Conservation (phyloP, 805 yeast genomes). For the Pichia cabralensis region DNA sequence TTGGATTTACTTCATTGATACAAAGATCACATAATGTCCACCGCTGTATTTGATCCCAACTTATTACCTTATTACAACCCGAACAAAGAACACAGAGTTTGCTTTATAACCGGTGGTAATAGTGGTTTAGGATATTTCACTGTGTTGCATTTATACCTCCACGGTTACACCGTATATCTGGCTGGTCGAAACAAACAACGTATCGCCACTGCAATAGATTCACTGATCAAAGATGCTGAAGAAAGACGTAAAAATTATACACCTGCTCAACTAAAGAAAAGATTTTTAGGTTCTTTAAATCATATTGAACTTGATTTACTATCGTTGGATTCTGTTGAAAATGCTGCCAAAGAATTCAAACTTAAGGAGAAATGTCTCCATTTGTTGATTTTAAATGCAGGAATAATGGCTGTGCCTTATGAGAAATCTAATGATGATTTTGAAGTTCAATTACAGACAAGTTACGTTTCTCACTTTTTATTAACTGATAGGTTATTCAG, state of each 20-base stretch:
- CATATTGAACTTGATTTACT: constrained; percentile 48
- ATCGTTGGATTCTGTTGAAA: constrained; percentile 35
- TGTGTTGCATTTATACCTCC: constrained; percentile 64
- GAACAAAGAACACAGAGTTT: constrained; percentile 42
- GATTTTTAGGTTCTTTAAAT: constrained; percentile 40
- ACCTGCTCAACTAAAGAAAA: constrained; percentile 11
- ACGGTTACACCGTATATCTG: constrained; percentile 67
- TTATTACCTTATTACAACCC: constrained; percentile 57
- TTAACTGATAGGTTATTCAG: constrained; percentile 54
- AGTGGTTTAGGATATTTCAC: constrained; percentile 76
- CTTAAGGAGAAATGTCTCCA: constrained; percentile 42
- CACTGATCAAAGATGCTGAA: constrained; percentile 45
- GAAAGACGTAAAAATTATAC: constrained; percentile 18
- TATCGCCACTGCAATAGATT: constrained; percentile 46
- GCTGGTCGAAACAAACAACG: constrained; percentile 58
- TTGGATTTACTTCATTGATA: no score
- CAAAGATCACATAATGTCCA: constrained; percentile 4
- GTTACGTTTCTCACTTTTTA: constrained; percentile 66
- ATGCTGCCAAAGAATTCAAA: constrained; percentile 38
- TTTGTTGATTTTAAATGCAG: constrained; percentile 67
- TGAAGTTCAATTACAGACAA: constrained; percentile 73
- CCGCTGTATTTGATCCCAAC: constrained; percentile 35
- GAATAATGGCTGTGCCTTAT: constrained; percentile 70
- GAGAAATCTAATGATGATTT: constrained; percentile 50
- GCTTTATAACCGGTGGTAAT: constrained; percentile 73